Evolutionary conservation across 2,329 filamentous ascomycete genomes (phyloP), one percentile per base, ranked within the genome.

Genomic region (Colletotrichum tamarilloi): DNA sequence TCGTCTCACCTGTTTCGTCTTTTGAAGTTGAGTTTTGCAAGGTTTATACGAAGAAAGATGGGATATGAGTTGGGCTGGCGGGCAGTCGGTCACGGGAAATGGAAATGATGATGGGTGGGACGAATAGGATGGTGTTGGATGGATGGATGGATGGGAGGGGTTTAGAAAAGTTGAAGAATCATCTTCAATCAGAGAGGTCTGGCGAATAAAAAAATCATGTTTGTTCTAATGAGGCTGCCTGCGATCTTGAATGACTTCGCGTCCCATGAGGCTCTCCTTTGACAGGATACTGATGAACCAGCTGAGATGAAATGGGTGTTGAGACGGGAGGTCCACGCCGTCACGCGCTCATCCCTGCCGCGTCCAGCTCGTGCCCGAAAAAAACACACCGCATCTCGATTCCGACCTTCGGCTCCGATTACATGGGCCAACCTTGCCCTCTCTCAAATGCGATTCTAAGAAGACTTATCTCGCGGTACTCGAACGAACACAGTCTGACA

Each of bases 91-190:
- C 58, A 65, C 63, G 28, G 67, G 55, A 70, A 56, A 65, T 60
- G 49, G 16, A 59, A 62, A 62, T 71, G 71, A 73, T 52, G 70
- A 64, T 38, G 28, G 42, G 42, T n/a, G 8, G 42, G 19, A 49
- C 42, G 38, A 19, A 42, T 19, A 5, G 38, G 62, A 52, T 35
- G 49, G 62, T 42, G 53, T 38, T 49, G 38, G 14, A 60, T 19
- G 58, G 14, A 60, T 19, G 58, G 14, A 60, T 19, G 58, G 60
- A 32, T 11, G n/a, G n/a, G 49, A n/a, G 22, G n/a, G 30, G 16
- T 26, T 71, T 52, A 46, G 35, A 70, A 71, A 71, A 66, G 19
- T 49, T 35, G 35, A 66, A 49, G 71, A 53, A 38, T 22, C 38
- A 14, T 42, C 62, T 62, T 62, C 55, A 60, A 73, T 49, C 56